These are phyloP conservation scores for Gentiana dahurica DNA, from an alignment of 257 asterid genomes.

Conservation along the genomic window DNA sequence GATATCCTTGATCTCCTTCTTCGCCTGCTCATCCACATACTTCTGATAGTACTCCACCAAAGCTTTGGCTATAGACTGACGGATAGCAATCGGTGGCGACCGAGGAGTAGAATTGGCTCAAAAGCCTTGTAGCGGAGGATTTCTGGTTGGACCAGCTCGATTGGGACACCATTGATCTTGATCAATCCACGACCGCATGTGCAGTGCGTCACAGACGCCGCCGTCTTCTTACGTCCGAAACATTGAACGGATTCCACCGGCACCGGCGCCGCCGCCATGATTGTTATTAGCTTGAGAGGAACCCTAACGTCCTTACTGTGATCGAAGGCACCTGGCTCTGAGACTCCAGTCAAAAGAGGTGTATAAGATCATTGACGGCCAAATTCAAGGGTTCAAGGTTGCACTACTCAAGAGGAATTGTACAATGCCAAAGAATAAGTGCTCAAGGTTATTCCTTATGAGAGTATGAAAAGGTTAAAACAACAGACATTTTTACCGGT, in stretches of 20 bases:
- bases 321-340: too few species aligned
- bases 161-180: slow-evolving; percentile 69
- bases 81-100: slow-evolving; percentile 71
- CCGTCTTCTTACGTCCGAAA: slow-evolving; percentile 74
- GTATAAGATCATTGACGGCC: too few species aligned
- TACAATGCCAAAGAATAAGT: too few species aligned
- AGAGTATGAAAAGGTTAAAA: too few species aligned
- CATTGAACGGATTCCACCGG: slow-evolving; percentile 53
- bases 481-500: too few species aligned
- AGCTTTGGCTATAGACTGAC: slow-evolving; percentile 69
- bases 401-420: too few species aligned
- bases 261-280: slow-evolving; percentile 33
- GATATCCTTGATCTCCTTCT: slow-evolving; percentile 80
- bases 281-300: neutral
- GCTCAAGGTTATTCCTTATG: too few species aligned
- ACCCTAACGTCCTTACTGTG: too few species aligned
- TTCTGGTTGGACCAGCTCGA: slow-evolving; percentile 72
- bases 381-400: too few species aligned
- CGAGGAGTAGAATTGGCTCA: slow-evolving; percentile 67
- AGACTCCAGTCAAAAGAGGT: too few species aligned
- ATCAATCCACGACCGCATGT: slow-evolving; percentile 66
- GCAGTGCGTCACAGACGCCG: slow-evolving; percentile 79
- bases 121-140: slow-evolving; percentile 72
- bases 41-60: slow-evolving; percentile 70
- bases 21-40: slow-evolving; percentile 67